Evolutionary conservation across 73 alveolate species (phyloP).

Genomic region (Paramecium biaurelia): DNA sequence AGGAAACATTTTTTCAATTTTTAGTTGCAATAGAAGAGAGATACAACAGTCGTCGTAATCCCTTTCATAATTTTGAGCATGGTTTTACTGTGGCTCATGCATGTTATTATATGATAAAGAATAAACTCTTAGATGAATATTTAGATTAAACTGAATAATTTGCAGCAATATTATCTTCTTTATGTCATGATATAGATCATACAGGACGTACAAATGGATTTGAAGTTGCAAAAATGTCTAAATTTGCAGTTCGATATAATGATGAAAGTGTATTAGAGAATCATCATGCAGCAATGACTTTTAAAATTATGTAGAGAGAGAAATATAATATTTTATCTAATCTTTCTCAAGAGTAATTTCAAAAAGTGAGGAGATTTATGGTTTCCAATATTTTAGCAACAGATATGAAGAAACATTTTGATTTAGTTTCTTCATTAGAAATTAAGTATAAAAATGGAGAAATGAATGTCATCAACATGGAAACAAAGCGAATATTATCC

Average conservation of each 20-base stretch:
- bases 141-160: slow-evolving; percentile 55
- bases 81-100: slow-evolving; percentile 67
- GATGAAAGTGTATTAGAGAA: slow-evolving; percentile 66
- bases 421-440: slow-evolving; percentile 16
- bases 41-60: slow-evolving; percentile 57
- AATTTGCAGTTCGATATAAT: slow-evolving; percentile 60
- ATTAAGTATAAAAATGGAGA: slow-evolving; percentile 30
- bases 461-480: not conserved
- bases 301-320: slow-evolving; percentile 58
- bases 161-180: slow-evolving; percentile 52
- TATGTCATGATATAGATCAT: slow-evolving; percentile 67
- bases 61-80: slow-evolving; percentile 70
- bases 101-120: slow-evolving; percentile 51
- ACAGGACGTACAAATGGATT: slow-evolving; percentile 66
- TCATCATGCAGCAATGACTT: slow-evolving; percentile 62
- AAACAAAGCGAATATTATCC: not conserved
- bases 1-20: slow-evolving; percentile 51
- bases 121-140: slow-evolving; percentile 12
- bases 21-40: slow-evolving; percentile 45
- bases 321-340: slow-evolving; percentile 56
- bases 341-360: slow-evolving; percentile 43
- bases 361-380: slow-evolving; percentile 44
- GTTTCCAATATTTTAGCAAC: slow-evolving; percentile 55
- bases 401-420: slow-evolving; percentile 65
- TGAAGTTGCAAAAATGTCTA: slow-evolving; percentile 66